Base-by-base conservation (phyloP, 805 yeast species). In the Candida endomychidarum region DNA sequence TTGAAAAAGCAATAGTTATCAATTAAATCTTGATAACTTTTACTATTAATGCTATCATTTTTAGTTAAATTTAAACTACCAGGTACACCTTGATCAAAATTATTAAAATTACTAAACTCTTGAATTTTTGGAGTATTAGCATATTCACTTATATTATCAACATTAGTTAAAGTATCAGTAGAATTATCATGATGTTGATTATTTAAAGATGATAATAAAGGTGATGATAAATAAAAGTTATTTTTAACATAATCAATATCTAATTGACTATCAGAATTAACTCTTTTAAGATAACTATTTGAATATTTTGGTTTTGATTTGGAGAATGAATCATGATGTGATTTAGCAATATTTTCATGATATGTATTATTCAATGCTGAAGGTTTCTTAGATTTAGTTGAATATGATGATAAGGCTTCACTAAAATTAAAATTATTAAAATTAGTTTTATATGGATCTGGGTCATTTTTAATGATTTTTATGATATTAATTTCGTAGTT, bases 1-100 rank as follows among this genome's bases (percentile, higher is more conserved):
- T 49, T 47, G 30, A 75, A 81, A 50, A 81, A 81, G 48, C 87
- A 81, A 51, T 77, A 81, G 20, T 75, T 72, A 35, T 80, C 79
- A 37, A 81, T 57, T 15, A 81, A 57, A 42, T 79, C 77, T 47
- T 75, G 72, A 51, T 81, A 81, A 1, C 79, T 65, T 49, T 73
- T 70, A 4, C 83, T 72, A 17, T 47, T 45, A 18, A 41, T 40
- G 25, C 31, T 31, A 25, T 32, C 41, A 26, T 38, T 26, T 15
- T 33, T 33, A 6, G 38, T 25, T 27, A 41, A 41, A 20, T 45
- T 42, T 32, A 35, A 38, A n/a, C 12, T 17, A 12, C 33, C 24
- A 3, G 42, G 35, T n/a, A 39, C 40, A 20, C 31, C 25, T 10
- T 21, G 14, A 37, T 30, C 34, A 21, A 34, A 34, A 19, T 41